These are phyloP conservation scores for Fonsecaea multimorphosa DNA, from an alignment of 2,329 filamentous ascomycete genomes.

Conservation along the genomic window DNA sequence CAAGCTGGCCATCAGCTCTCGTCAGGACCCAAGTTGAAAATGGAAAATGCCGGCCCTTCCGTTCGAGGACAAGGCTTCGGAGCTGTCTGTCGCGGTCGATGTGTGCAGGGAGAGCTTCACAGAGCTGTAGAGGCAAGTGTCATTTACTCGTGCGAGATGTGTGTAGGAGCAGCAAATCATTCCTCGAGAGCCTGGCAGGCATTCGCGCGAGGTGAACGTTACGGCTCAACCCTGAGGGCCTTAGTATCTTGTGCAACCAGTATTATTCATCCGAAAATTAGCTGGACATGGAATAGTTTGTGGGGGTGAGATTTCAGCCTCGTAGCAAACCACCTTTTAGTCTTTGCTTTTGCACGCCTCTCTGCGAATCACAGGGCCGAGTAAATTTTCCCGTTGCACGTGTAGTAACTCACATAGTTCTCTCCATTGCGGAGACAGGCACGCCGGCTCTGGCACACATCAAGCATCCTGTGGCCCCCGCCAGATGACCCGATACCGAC, in stretches of 20 bases:
- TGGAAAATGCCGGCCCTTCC: neutral
- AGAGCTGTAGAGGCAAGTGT: no score
- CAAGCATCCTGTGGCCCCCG: no score
- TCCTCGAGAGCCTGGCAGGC: neutral
- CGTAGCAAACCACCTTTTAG: neutral
- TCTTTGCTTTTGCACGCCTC: neutral
- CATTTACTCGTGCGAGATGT: neutral
- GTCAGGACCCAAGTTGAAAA: neutral
- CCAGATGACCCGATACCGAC: no score
- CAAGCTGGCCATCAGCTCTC: neutral
- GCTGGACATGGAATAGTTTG: neutral
- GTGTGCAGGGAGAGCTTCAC: neutral
- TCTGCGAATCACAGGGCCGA: neutral
- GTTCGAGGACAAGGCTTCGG: neutral
- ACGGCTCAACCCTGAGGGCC: neutral
- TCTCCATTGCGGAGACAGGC: neutral
- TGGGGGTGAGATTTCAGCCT: neutral
- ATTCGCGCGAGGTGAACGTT: slow-evolving; percentile 1
- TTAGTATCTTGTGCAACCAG: neutral
- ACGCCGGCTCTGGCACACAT: no score
- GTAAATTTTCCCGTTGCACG: neutral
- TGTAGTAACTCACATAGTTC: neutral
- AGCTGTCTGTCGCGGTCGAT: neutral
- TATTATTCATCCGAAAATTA: slow-evolving; percentile 1
- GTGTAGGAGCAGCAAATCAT: neutral